These are phyloP conservation scores for Aspergillus udagawae DNA, from an alignment of 2,329 filamentous ascomycete species.

Conservation along the genomic window DNA sequence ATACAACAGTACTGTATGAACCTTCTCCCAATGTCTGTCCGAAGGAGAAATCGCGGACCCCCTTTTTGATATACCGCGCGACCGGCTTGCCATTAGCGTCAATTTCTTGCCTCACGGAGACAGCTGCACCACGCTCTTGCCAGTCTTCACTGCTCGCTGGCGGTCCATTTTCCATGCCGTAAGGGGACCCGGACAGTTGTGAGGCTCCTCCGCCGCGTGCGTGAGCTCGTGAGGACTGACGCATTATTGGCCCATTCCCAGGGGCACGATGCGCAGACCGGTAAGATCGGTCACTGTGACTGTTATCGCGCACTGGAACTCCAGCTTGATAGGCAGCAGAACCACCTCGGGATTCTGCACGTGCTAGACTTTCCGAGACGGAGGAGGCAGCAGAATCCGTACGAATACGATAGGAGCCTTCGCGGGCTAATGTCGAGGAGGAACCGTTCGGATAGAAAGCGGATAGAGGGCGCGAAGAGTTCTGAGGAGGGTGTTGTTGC, in stretches of 20 bases:
- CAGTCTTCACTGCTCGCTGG: slow-evolving; percentile 79
- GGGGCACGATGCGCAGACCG: slow-evolving; percentile 55
- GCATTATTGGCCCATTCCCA: slow-evolving; percentile 61
- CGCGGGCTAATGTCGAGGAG: slow-evolving; percentile 34
- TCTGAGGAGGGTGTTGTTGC: slow-evolving; percentile 33
- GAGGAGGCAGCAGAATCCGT: slow-evolving; percentile 58
- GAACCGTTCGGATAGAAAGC: slow-evolving; percentile 46
- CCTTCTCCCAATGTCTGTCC: slow-evolving; percentile 87
- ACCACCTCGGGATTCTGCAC: slow-evolving; percentile 61
- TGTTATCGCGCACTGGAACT: slow-evolving; percentile 64
- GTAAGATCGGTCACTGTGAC: slow-evolving; percentile 66
- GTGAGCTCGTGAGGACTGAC: slow-evolving; percentile 71
- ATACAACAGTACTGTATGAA: slow-evolving; percentile 93
- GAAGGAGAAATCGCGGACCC: slow-evolving; percentile 94
- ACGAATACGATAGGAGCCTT: slow-evolving; percentile 51
- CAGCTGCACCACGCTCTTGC: slow-evolving; percentile 91
- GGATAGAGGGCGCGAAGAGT: slow-evolving; percentile 44
- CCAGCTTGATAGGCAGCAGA: slow-evolving; percentile 56
- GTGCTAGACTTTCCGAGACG: slow-evolving; percentile 51
- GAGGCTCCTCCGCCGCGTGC: slow-evolving; percentile 42
- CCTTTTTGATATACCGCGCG: slow-evolving; percentile 85
- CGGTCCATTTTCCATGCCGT: slow-evolving; percentile 55
- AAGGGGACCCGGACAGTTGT: slow-evolving; percentile 43
- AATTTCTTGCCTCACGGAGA: slow-evolving; percentile 74
- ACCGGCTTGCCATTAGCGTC: slow-evolving; percentile 81